These are phyloP conservation scores for Furcasterigmium furcatum DNA, from an alignment of 2,329 filamentous ascomycete genomes.

Conservation along the genomic window DNA sequence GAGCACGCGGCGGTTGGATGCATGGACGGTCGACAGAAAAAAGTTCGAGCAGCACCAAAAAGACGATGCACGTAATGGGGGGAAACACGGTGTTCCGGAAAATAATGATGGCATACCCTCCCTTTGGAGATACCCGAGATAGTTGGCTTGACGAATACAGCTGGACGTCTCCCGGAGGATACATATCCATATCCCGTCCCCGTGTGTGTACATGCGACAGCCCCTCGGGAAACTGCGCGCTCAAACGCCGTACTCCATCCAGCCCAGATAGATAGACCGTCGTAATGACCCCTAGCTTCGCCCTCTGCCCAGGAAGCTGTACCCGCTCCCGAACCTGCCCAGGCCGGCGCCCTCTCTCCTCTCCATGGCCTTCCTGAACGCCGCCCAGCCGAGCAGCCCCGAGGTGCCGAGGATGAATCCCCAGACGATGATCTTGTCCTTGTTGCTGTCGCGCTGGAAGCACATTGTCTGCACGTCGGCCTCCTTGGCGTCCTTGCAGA, in stretches of 20 bases:
- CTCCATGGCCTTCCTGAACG: slow-evolving; percentile 44
- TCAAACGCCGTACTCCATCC: not conserved
- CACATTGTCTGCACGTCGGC: slow-evolving; percentile 60
- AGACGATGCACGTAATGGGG: not conserved
- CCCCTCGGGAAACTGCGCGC: not conserved
- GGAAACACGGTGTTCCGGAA: slow-evolving; percentile 1
- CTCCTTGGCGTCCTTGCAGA: slow-evolving; percentile 60
- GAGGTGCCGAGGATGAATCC: slow-evolving; percentile 57
- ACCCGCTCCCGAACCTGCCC: slow-evolving; percentile 4
- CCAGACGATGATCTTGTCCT: slow-evolving; percentile 66
- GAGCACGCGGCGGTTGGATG: not conserved
- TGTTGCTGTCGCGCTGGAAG: slow-evolving; percentile 65
- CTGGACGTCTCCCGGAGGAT: not conserved
- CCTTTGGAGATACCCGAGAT: not conserved
- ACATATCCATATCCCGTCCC: not conserved
- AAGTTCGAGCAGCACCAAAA: not conserved
- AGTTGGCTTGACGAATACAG: not conserved
- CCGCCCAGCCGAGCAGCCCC: slow-evolving; percentile 59
- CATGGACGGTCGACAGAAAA: not conserved
- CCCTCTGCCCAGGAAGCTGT: slow-evolving; percentile 9
- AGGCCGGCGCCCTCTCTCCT: slow-evolving; percentile 23
- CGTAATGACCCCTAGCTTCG: not conserved
- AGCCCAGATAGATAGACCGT: not conserved
- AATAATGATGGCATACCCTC: not conserved
- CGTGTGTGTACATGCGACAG: not conserved